These are phyloP conservation scores for Aspergillus calidoustus DNA, from an alignment of 2,329 filamentous ascomycete genomes.

Conservation along the genomic window DNA sequence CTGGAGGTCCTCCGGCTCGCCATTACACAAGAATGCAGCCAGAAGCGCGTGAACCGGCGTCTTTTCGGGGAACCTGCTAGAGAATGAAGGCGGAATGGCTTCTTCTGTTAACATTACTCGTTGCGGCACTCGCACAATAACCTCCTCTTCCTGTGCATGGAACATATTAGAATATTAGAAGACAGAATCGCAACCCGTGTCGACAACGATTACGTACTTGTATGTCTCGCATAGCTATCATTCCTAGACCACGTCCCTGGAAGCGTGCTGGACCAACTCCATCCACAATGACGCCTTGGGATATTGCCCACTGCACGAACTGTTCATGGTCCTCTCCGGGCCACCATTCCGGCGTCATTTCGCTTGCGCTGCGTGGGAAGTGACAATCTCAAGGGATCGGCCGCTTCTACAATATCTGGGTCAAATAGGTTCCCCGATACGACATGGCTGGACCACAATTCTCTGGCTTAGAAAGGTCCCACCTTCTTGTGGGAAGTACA, in stretches of 20 bases:
- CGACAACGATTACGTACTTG: conserved; percentile 54
- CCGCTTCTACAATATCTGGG: background rate
- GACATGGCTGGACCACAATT: background rate
- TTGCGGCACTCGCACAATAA: conserved; percentile 68
- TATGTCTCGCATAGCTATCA: conserved; percentile 71
- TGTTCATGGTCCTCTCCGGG: conserved; percentile 48
- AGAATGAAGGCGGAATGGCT: conserved; percentile 60
- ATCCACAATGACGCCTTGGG: conserved; percentile 68
- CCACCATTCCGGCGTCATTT: conserved; percentile 36
- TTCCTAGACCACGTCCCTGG: conserved; percentile 75
- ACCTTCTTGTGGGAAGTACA: background rate
- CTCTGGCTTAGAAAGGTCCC: background rate
- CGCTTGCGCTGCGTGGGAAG: conserved; percentile 3
- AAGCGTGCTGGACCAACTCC: conserved; percentile 70
- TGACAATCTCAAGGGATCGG: background rate
- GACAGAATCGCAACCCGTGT: background rate
- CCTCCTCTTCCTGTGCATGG: conserved; percentile 57
- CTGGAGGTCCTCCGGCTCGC: conserved; percentile 48
- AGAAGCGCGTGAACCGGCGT: conserved; percentile 72
- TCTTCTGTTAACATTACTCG: conserved; percentile 67
- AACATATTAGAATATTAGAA: conserved; percentile 5
- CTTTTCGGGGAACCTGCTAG: conserved; percentile 56
- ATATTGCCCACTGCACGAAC: conserved; percentile 71
- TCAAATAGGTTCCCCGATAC: background rate
- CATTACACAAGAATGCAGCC: conserved; percentile 67